Evolutionary conservation across 257 asterid species (phyloP).

Genomic region (Fraxinus americana): DNA sequence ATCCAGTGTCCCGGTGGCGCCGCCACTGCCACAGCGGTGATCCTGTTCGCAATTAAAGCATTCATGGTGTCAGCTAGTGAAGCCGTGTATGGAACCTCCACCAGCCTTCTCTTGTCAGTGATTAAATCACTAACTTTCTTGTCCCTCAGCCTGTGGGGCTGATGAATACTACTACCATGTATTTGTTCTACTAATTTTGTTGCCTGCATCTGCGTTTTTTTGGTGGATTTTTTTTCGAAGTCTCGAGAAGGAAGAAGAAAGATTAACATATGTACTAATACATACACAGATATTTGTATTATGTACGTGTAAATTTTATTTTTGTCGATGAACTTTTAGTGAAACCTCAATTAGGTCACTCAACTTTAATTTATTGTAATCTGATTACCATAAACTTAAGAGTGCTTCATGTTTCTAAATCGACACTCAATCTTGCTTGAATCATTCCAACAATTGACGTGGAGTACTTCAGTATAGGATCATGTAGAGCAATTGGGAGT

Average conservation of each 20-base stretch:
- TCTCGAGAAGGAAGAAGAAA: neutral
- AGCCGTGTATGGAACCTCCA: constrained; percentile 93
- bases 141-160: constrained; percentile 41
- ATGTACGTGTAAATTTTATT: neutral
- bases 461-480: too few species aligned
- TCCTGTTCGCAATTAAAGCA: constrained; percentile 61
- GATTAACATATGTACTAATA: neutral
- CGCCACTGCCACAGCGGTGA: constrained; percentile 83
- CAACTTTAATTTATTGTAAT: neutral
- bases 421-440: too few species aligned
- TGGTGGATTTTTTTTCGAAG: neutral
- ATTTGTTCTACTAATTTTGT: neutral
- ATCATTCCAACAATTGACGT: too few species aligned
- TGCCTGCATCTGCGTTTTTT: neutral
- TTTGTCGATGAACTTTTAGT: neutral
- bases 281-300: neutral
- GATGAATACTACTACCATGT: neutral
- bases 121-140: constrained; percentile 62
- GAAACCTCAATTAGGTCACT: neutral
- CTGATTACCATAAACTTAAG: neutral
- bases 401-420: too few species aligned
- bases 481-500: too few species aligned
- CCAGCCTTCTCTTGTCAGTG: constrained; percentile 51
- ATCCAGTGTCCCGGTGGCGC: constrained; percentile 99
- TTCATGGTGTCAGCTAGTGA: constrained; percentile 78